Base-by-base conservation (phyloP, 2,329 filamentous ascomycete genomes). In the Alternaria tenuissima region DNA sequence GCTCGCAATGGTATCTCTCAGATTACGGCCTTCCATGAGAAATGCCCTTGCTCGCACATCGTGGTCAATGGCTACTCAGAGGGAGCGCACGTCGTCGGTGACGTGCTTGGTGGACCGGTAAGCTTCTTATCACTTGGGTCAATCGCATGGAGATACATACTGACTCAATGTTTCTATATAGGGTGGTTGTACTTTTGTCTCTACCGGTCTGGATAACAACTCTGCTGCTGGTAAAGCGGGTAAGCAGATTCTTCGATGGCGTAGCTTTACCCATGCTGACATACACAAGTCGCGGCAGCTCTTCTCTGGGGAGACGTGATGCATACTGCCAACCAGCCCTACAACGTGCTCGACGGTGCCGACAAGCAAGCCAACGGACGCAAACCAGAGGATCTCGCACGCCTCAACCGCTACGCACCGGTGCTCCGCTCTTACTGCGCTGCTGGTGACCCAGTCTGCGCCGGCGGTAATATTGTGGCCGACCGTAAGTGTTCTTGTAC, bases 381-480 rank as follows among this genome's bases (percentile, higher is more conserved):
- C 59, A 7, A 38, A 43, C 58, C 52, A 44, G 52, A 30, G 44
- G 61, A 57, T 48, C 65, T 71, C 49, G 59, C 55, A 47, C 62
- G 55, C 61, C 63, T 71, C 11, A 69, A 69, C 56, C 59, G 59
- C 55, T 69, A 66, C 62, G 81, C 85, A 18, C 66, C 71, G 7
- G 85, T 85, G 65, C 85, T 89, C 63, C 80, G 87, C 76, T 86
- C 85, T 11, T 89, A 89, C 80, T 89, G 88, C 71, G 86, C 89
- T 66, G 78, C 82, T 12, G 70, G 83, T 5, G 87, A 89, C 64
- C 87, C 87, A 0, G 88, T 87, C 76, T 89, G 88, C 81, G 89
- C 86, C 74, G 86, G 85, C 44, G 88, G 87, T 52, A 85, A 81
- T 26, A 26, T 26, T 26, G 24, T 26, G 24, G 24, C 24, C 24